Evolutionary conservation across 352 stramenopile species (phyloP).

Genomic region (Sclerospora graminicola): DNA sequence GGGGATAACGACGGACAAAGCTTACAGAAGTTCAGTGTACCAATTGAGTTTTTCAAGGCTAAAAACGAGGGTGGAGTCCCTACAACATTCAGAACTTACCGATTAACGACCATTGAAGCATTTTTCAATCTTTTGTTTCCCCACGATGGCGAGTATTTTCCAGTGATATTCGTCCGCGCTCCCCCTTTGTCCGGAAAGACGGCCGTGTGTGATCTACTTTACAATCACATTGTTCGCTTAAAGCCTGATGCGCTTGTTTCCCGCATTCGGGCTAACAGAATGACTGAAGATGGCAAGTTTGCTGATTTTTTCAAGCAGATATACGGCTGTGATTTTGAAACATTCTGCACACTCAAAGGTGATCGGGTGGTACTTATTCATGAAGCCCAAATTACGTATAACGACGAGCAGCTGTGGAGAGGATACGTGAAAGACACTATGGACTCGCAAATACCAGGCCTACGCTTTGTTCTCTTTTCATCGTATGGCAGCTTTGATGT

Average conservation of each 20-base stretch:
- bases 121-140: no score
- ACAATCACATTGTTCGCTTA: slow-evolving; percentile 18
- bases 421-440: not conserved
- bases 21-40: no score
- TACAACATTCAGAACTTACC: no score
- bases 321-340: slow-evolving; percentile 14
- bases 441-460: slow-evolving; percentile 2
- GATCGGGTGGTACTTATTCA: slow-evolving; percentile 12
- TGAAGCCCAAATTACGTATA: slow-evolving; percentile 14
- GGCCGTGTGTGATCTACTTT: slow-evolving; percentile 15
- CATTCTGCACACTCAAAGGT: slow-evolving; percentile 3
- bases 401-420: slow-evolving; percentile 15
- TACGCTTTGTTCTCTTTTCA: slow-evolving; percentile 20
- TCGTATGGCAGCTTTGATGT: slow-evolving; percentile 10
- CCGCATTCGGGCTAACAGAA: slow-evolving; percentile 8
- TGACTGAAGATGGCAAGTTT: slow-evolving; percentile 5
- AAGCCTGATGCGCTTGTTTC: slow-evolving; percentile 13
- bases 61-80: no score
- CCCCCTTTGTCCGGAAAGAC: slow-evolving; percentile 21
- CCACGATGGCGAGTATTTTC: slow-evolving; percentile 3
- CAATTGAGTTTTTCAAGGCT: no score
- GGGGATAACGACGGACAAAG: no score
- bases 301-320: slow-evolving; percentile 14
- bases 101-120: no score
- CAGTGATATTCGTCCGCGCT: slow-evolving; percentile 15